Evolutionary conservation across 495 filamentous ascomycete species (phyloP).

Genomic region (Tuber melanosporum): DNA sequence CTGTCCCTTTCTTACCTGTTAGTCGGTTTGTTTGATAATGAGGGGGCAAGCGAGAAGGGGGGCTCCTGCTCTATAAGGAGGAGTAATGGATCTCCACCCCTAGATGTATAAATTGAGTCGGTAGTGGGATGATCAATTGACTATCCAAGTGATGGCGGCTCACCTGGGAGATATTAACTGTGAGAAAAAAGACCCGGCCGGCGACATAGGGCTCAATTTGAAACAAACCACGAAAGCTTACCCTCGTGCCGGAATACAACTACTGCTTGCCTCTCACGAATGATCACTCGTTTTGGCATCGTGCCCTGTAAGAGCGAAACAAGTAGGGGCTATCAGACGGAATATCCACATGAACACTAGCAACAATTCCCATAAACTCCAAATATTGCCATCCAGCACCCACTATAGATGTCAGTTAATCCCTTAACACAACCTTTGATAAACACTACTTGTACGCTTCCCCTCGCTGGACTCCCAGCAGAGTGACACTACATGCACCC

Average conservation of each 20-base stretch:
- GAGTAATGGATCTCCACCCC: not conserved
- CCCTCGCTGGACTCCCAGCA: not conserved
- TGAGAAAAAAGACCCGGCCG: not conserved
- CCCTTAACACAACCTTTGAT: not conserved
- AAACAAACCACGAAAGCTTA: not conserved
- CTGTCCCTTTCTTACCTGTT: not conserved
- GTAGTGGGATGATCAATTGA: not conserved
- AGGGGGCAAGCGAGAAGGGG: not conserved
- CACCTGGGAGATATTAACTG: not conserved
- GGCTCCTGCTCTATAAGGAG: not conserved
- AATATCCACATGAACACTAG: not conserved
- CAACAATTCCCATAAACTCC: not conserved
- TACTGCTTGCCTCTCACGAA: not conserved
- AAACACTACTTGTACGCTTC: not conserved
- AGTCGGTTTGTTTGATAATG: not conserved
- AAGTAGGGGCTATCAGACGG: not conserved
- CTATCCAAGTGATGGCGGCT: not conserved
- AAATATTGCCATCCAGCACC: not conserved
- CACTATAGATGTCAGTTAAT: not conserved
- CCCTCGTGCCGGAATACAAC: not conserved
- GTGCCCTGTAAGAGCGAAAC: not conserved
- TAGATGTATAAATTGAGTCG: not conserved
- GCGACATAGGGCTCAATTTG: not conserved
- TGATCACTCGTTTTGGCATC: not conserved
- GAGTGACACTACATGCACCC: not conserved